A percentile compares a stretch with the other conserved stretches of the same genome.
phyloP scores from a whole-genome alignment of 371 early-diverging fungal species.

The Rozella allomycis region DNA sequence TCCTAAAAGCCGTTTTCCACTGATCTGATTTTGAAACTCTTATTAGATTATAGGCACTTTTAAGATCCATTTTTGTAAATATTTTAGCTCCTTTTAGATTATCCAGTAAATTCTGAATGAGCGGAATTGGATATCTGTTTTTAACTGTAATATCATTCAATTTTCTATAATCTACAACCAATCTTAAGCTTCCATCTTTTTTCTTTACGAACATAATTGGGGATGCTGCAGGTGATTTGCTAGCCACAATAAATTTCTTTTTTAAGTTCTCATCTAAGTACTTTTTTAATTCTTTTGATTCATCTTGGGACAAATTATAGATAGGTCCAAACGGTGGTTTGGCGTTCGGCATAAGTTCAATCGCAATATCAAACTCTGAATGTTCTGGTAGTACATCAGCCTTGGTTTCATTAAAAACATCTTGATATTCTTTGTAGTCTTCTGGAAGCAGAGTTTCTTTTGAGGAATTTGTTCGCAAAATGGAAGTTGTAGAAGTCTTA shows the following conservation, averaged over 20 bases:
- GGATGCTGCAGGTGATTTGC: slow-evolving; percentile 7
- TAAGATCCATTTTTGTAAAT: slow-evolving; percentile 16
- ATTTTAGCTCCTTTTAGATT: slow-evolving; percentile 1
- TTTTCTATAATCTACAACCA: slow-evolving; percentile 5
- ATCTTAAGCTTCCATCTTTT: slow-evolving; percentile 2
- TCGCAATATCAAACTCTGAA: slow-evolving; percentile 5
- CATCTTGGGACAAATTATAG: slow-evolving; percentile 6
- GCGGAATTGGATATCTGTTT: slow-evolving; percentile 4
- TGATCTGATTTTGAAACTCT: neutral
- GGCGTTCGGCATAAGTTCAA: slow-evolving; percentile 5
- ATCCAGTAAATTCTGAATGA: neutral
- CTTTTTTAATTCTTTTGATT: too few species aligned
- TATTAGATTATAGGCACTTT: slow-evolving; percentile 11
- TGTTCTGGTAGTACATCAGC: slow-evolving; percentile 7
- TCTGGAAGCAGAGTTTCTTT: slow-evolving; percentile 5
- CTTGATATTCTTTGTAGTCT: slow-evolving; percentile 4
- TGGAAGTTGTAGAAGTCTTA: too few species aligned
- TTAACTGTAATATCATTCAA: slow-evolving; percentile 4
- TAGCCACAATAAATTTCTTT: too few species aligned
- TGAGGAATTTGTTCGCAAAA: too few species aligned
- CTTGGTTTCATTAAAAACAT: slow-evolving; percentile 5
- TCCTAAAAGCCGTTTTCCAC: too few species aligned
- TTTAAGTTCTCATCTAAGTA: too few species aligned
- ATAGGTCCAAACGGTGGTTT: slow-evolving; percentile 3
- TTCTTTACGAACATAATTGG: slow-evolving; percentile 6